Conservation (phyloP, 1,139 yeast genomes). For the Suhomyces yuchorum region DNA sequence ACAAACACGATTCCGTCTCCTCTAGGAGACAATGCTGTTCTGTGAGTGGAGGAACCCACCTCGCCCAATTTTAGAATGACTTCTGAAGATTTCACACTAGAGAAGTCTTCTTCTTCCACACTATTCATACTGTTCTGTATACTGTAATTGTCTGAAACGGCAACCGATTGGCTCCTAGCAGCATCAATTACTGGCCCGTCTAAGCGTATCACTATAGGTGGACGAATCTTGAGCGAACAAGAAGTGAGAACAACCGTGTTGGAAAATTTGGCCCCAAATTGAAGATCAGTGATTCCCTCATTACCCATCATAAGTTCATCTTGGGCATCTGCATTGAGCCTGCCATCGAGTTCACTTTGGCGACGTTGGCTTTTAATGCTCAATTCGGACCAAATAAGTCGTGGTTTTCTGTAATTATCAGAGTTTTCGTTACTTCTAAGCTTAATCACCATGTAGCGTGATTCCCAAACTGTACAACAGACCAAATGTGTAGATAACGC, state of each 20-base stretch:
- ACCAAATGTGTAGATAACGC: slow-evolving; percentile 67
- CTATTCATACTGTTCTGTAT: slow-evolving; percentile 20
- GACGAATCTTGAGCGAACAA: slow-evolving; percentile 40
- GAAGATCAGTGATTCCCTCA: slow-evolving; percentile 87
- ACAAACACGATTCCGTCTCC: slow-evolving; percentile 83
- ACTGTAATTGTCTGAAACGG: slow-evolving; percentile 18
- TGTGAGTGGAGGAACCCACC: slow-evolving; percentile 78
- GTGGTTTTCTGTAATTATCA: slow-evolving; percentile 55
- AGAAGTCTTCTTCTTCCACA: slow-evolving; percentile 22
- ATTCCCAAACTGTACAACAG: slow-evolving; percentile 83
- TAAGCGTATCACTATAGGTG: slow-evolving; percentile 39
- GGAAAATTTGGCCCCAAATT: slow-evolving; percentile 48
- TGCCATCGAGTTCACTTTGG: slow-evolving; percentile 17
- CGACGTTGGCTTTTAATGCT: slow-evolving; percentile 20
- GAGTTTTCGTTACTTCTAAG: slow-evolving; percentile 43
- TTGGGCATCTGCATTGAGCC: slow-evolving; percentile 23
- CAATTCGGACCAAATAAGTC: slow-evolving; percentile 53
- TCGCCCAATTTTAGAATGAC: slow-evolving; percentile 60
- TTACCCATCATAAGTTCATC: slow-evolving; percentile 56
- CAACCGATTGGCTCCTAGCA: slow-evolving; percentile 6
- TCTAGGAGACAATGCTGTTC: slow-evolving; percentile 75
- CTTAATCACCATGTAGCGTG: slow-evolving; percentile 74
- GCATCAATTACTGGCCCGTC: slow-evolving; percentile 41
- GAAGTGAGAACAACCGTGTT: slow-evolving; percentile 42
- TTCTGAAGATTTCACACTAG: slow-evolving; percentile 35